Evolutionary conservation across 352 stramenopile species (phyloP), one percentile per base, ranked within the genome.

Genomic region (Saprolegnia parasitica): DNA sequence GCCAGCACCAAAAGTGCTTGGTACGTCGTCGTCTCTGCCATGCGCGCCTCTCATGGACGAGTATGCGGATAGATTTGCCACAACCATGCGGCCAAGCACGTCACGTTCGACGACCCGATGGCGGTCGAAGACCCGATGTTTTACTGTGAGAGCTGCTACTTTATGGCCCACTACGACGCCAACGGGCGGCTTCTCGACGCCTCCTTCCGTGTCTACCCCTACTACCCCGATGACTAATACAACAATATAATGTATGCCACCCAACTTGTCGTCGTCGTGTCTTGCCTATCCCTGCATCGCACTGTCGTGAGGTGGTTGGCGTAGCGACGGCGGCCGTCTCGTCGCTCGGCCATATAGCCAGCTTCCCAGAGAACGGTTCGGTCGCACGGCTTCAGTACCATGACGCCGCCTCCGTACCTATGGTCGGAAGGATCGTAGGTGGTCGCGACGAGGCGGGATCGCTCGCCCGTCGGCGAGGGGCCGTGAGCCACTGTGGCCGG

Each of bases 61-160:
- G 4, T 20, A 32, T 18, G 4, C 15, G 18, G 21, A 4, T 56
- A 67, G 58, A 42, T 56, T 4, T 67, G 58, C 45, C 58, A 67
- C 15, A 21, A 55, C 23, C 58, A 67, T 39, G 23, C n/a, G 13
- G 58, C 58, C 37, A 67, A 67, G 58, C 29, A 55, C 24, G 26
- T 67, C 13, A 67, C 58, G 39, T 67, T 67, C 50, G 58, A 32
- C 20, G 58, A 67, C 21, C 39, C 58, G 5, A 55, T 67, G 40
- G 58, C 39, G 20, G 21, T 67, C 29, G 58, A 67, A 8, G 58
- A 67, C 26, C 58, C 58, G 20, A 67, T 67, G 58, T 67, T 37
- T 40, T 67, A 56, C 39, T 67, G 58, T 40, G 58, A 67, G 13
- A 67, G 58, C 23, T 67, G 58, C 40, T 67, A 67, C 42, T 67